Base-by-base conservation (phyloP, 148 eudicot genomes). In the Vaccinium darrowii region DNA sequence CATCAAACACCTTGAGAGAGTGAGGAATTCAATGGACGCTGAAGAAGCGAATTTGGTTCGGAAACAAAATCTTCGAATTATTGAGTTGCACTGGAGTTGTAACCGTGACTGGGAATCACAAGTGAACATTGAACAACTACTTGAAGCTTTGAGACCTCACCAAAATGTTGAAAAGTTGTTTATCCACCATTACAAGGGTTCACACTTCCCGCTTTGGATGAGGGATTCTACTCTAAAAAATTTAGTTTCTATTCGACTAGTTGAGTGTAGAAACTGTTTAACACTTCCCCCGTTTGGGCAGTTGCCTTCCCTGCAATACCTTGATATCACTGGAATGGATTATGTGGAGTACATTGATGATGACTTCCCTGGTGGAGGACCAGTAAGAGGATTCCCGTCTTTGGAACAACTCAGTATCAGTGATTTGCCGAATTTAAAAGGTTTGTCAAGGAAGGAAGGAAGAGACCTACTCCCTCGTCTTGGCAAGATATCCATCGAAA, bases 381-480 rank as follows among this genome's bases (percentile, higher is more conserved):
- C 19, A 9, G 58, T n/a, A 7, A 78, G 58, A 8, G 60, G 60
- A 78, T 78, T 78, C 39, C 57, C 33, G 6, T 78, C 81, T 78
- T 52, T 78, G 60, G 81, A 78, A 78, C 9, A n/a, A 52, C 19
- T 78, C 58, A 0, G 0, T 0, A n/a, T 78, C 23, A 2, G 0
- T n/a, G 9, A 23, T 7, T 78, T 78, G 14, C 81, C 81, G 19
- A 78, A 78, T 78, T 23, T 78, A 36, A n/a, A 52, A 78, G 36
- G 81, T 50, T 78, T 78, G 57, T 21, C 60, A 78, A 78, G 60
- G 60, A 60, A 50, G 36, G 81, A 25, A 33, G 82, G 49, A 56
- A 33, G 3, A 50, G 81, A 21, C 18, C 33, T 78, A 12, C 19
- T 78, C 19, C 81, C 81, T 50, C 23, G 63, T 79, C 82, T 79